Conservation (phyloP, 2,329 filamentous ascomycete genomes). For the Fusarium multiceps region DNA sequence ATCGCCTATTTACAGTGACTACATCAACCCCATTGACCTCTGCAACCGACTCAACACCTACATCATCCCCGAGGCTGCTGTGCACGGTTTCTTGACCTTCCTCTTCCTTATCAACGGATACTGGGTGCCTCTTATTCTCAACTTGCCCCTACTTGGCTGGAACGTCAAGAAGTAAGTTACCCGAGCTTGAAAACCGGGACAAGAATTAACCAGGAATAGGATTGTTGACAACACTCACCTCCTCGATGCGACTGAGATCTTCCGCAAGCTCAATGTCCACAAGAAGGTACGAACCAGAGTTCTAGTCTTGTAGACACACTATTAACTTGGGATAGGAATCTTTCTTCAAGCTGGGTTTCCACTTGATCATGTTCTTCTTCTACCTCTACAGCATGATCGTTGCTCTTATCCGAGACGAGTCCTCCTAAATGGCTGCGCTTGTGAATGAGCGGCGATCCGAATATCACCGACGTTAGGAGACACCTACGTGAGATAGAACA, state of each 20-base stretch:
- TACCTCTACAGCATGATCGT: conserved; percentile 99
- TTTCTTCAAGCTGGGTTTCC: conserved; percentile 98
- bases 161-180: conserved; percentile 94
- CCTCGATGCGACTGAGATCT: conserved; percentile 97
- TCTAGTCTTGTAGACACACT: background rate
- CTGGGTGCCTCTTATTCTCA: conserved; percentile 93
- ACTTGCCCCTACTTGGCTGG: conserved; percentile 90
- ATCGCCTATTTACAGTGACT: conserved; percentile 74
- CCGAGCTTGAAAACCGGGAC: background rate
- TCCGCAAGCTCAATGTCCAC: conserved; percentile 98
- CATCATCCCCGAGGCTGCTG: conserved; percentile 97
- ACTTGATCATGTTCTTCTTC: conserved; percentile 99
- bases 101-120: conserved; percentile 99
- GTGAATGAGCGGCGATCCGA: conserved; percentile 31
- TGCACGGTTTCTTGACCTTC: conserved; percentile 95
- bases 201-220: conserved; percentile 61
- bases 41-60: conserved; percentile 99
- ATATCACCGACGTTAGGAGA: conserved; percentile 19
- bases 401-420: conserved; percentile 94
- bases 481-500: conserved; percentile 17
- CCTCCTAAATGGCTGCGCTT: conserved; percentile 68
- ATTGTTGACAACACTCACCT: conserved; percentile 98
- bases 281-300: conserved; percentile 78
- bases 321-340: conserved; percentile 77
- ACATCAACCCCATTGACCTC: conserved; percentile 99